These are phyloP conservation scores for Eudorina sp. DNA, from an alignment of 139 green algal genomes.

Conservation along the genomic window DNA sequence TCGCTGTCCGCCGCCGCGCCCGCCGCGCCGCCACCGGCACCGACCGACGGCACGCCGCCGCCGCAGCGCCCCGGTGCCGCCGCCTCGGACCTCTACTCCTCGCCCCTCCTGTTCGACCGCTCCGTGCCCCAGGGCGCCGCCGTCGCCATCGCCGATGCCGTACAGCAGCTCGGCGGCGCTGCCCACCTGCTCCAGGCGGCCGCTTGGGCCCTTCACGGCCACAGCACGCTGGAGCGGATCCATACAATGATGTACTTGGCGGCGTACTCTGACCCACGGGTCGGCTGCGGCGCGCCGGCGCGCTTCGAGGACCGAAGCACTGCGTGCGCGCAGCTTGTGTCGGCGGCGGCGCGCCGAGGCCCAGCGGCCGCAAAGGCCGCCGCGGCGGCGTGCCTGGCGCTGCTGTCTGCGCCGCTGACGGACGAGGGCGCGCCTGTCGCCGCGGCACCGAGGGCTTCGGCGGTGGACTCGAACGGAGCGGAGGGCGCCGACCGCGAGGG, in stretches of 20 bases:
- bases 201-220: constrained; percentile 51
- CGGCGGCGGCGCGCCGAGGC: constrained; percentile 34
- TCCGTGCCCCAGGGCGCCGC: not conserved
- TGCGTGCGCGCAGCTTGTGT: constrained; percentile 36
- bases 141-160: not conserved
- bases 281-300: not conserved
- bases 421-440: not conserved
- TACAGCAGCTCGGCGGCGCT: constrained; percentile 53
- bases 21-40: constrained; percentile 32
- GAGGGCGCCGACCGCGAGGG: not conserved
- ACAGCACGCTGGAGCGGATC: constrained; percentile 45
- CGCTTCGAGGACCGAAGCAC: constrained; percentile 34
- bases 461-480: not conserved
- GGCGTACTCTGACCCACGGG: constrained; percentile 20
- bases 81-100: constrained; percentile 37
- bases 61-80: constrained; percentile 43
- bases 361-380: constrained; percentile 24
- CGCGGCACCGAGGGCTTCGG: not conserved
- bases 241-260: constrained; percentile 58
- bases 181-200: constrained; percentile 63
- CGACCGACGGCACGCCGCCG: constrained; percentile 60
- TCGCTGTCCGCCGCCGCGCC: constrained; percentile 36
- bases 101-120: constrained; percentile 32
- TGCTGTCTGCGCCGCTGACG: not conserved
- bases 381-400: not conserved